Evolutionary conservation across 805 yeast genomes (phyloP).

Genomic region (Candida glaebosa): DNA sequence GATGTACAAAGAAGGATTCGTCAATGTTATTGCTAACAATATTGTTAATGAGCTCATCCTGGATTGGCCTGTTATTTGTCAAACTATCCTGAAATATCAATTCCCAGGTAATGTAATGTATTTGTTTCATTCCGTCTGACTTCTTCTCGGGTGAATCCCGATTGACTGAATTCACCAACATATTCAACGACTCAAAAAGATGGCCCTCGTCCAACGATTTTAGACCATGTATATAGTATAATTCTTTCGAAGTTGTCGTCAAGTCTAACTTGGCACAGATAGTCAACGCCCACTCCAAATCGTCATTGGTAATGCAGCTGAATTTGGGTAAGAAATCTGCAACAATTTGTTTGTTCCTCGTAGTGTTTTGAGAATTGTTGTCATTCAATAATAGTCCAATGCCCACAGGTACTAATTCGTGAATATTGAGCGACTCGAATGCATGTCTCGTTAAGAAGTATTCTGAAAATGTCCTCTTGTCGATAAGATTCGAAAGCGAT

Average conservation of each 20-base stretch:
- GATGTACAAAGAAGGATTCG: conserved; percentile 37
- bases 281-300: conserved; percentile 73
- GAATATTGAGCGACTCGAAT: conserved; percentile 48
- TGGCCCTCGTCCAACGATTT: conserved; percentile 52
- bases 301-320: conserved; percentile 65
- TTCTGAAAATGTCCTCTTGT: conserved; percentile 45
- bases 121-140: conserved; percentile 38
- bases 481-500: conserved; percentile 10
- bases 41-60: conserved; percentile 55
- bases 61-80: conserved; percentile 47
- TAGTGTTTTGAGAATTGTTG: conserved; percentile 40
- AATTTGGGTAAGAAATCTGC: conserved; percentile 58
- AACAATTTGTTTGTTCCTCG: conserved; percentile 38
- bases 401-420: conserved; percentile 61
- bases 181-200: conserved; percentile 58
- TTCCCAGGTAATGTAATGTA: conserved; percentile 53
- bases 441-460: conserved; percentile 55
- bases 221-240: conserved; percentile 49
- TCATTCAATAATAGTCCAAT: conserved; percentile 53
- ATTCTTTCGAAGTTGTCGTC: conserved; percentile 51
- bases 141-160: conserved; percentile 13
- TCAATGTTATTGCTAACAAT: conserved; percentile 38
- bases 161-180: conserved; percentile 64
- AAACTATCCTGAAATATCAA: conserved; percentile 59
- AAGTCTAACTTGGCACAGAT: conserved; percentile 66